phyloP scores from a whole-genome alignment of 805 yeast species.

The Lachancea nothofagi region DNA sequence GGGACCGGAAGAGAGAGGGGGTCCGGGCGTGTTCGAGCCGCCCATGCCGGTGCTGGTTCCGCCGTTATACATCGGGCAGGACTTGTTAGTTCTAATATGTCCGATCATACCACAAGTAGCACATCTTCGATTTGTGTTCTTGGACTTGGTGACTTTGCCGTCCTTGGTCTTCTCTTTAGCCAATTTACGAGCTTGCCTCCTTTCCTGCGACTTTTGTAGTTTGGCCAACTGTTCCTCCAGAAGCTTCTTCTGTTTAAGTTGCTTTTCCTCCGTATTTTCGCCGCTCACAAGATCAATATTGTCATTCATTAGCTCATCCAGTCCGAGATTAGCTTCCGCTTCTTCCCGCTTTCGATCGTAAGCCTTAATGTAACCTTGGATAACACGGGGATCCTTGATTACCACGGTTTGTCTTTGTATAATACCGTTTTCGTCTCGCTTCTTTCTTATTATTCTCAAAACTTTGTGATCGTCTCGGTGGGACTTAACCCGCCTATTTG shows the following conservation, averaged over 20 bases:
- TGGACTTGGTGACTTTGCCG: constrained; percentile 24
- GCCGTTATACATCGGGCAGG: constrained; percentile 83
- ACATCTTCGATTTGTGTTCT: constrained; percentile 65
- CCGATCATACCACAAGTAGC: constrained; percentile 95
- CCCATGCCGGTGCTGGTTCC: constrained; percentile 6
- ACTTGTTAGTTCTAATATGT: constrained; percentile 81
- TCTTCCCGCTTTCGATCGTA: constrained; percentile 58
- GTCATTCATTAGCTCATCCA: constrained; percentile 34
- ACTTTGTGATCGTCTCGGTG: constrained; percentile 36
- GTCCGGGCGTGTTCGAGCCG: constrained; percentile 16
- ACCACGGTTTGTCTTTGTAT: constrained; percentile 75
- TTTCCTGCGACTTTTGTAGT: constrained; percentile 68
- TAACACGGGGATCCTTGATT: constrained; percentile 79
- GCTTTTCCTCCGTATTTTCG: constrained; percentile 79
- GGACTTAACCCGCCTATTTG: constrained; percentile 27
- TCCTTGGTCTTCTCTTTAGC: constrained; percentile 36
- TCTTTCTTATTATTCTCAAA: constrained; percentile 68
- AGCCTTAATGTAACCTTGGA: constrained; percentile 73
- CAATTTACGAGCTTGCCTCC: constrained; percentile 53
- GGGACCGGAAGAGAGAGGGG: background rate
- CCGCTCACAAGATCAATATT: constrained; percentile 43
- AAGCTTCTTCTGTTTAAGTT: constrained; percentile 67
- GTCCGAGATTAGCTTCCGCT: constrained; percentile 62
- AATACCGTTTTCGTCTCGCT: constrained; percentile 78
- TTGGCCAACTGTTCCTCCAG: constrained; percentile 80